Evolutionary conservation across 192 early-diverging fungal genomes (phyloP).

Genomic region (Entrophospora sp.): DNA sequence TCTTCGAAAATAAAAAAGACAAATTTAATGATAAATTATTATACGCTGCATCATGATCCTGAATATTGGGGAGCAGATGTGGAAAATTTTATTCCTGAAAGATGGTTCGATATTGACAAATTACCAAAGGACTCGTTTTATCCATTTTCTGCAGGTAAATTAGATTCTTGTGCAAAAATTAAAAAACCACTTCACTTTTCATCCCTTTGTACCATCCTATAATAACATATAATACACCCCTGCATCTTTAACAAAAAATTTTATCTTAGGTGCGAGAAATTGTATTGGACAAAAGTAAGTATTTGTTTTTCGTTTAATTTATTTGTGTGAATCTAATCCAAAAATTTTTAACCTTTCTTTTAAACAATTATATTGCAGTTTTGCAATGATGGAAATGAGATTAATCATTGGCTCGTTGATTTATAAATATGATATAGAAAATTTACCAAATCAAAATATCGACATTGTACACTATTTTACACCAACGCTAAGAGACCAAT

Average conservation of each 20-base stretch:
- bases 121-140: not conserved
- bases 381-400: not conserved
- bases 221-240: not conserved
- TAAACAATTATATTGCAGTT: not conserved
- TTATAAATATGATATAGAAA: not conserved
- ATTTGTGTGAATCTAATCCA: not conserved
- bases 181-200: too few relatives aligned
- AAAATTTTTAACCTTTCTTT: not conserved
- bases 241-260: too few relatives aligned
- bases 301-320: not conserved
- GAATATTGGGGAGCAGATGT: conserved; percentile 15
- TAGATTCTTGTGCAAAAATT: not conserved
- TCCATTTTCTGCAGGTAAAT: conserved; percentile 9
- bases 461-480: conserved; percentile 1
- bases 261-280: not conserved
- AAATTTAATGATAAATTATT: not conserved
- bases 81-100: conserved; percentile 10
- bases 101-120: not conserved
- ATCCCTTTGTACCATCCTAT: not conserved
- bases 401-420: not conserved
- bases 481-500: too few relatives aligned
- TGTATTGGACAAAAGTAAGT: conserved; percentile 9
- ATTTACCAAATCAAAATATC: not conserved
- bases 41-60: not conserved
- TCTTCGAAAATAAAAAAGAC: not conserved